Conservation (phyloP, 2,329 filamentous ascomycete genomes). For the Neofusicoccum laricinum region DNA sequence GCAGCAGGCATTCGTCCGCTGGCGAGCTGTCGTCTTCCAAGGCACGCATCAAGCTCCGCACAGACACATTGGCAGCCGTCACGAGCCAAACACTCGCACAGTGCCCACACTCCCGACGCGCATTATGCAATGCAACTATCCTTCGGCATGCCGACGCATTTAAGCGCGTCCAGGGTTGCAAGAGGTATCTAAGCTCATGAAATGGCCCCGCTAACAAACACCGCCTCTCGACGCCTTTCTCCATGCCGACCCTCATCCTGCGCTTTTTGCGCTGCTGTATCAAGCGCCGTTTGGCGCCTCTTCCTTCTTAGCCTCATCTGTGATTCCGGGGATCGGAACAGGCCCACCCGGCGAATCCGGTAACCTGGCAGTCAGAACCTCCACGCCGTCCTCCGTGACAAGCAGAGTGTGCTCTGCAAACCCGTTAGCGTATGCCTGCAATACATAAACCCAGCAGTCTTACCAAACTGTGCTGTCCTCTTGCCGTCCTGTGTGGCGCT, state of each 20-base stretch:
- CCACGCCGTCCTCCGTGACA: conserved; percentile 78
- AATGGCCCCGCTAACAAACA: not conserved
- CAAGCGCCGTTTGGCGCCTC: conserved; percentile 21
- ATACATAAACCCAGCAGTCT: conserved; percentile 26
- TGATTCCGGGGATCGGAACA: conserved; percentile 53
- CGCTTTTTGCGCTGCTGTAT: conserved; percentile 4
- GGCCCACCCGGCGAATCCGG: conserved; percentile 73
- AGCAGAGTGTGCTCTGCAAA: conserved; percentile 72
- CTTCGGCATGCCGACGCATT: conserved; percentile 4
- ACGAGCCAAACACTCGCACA: not conserved
- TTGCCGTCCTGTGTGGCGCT: conserved; percentile 89
- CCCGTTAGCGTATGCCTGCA: not conserved
- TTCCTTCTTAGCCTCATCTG: conserved; percentile 26
- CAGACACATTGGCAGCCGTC: conserved; percentile 12
- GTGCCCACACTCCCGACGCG: not conserved
- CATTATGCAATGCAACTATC: conserved; percentile 2
- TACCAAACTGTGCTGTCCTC: conserved; percentile 88
- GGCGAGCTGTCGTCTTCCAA: not conserved
- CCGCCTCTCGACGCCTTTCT: not conserved
- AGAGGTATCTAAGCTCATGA: conserved; percentile 10
- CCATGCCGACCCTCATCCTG: not conserved
- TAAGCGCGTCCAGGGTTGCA: not conserved
- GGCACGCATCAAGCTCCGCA: conserved; percentile 15
- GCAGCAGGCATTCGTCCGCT: not conserved
- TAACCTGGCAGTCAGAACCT: conserved; percentile 73